These are phyloP conservation scores for Colletotrichum cuscutae DNA, from an alignment of 2,329 filamentous ascomycete genomes.

Conservation along the genomic window DNA sequence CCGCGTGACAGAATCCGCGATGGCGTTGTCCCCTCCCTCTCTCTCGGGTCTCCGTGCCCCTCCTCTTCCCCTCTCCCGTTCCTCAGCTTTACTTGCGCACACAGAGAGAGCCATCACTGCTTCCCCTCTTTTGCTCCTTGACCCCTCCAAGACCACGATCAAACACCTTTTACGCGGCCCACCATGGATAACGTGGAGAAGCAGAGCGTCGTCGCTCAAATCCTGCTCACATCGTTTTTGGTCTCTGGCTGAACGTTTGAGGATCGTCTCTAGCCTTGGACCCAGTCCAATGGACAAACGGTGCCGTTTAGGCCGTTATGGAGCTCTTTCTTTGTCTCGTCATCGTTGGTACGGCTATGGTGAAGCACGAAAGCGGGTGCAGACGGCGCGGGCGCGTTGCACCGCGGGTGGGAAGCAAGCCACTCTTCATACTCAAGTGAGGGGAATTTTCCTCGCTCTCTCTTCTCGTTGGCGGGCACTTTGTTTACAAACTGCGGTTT, in stretches of 20 bases:
- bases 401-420: constrained; percentile 15
- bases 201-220: not conserved
- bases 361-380: constrained; percentile 16
- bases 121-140: not conserved
- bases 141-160: constrained; percentile 4
- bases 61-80: not conserved
- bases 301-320: constrained; percentile 19
- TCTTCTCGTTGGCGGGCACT: not conserved
- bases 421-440: not conserved
- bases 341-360: constrained; percentile 10
- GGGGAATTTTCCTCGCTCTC: not conserved
- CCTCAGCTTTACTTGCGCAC: not conserved
- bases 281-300: not conserved
- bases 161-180: not conserved
- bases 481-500: constrained; percentile 32
- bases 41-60: constrained; percentile 15
- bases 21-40: constrained; percentile 20
- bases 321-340: constrained; percentile 9
- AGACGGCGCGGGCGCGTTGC: constrained; percentile 17
- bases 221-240: not conserved
- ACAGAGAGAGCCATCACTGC: constrained; percentile 2
- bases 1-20: constrained; percentile 28
- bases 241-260: constrained; percentile 10
- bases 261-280: not conserved
- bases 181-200: not conserved